Evolutionary conservation across 1,284 basidiomycete species (phyloP).

Genomic region (Sporisorium iseilematis-ciliati): DNA sequence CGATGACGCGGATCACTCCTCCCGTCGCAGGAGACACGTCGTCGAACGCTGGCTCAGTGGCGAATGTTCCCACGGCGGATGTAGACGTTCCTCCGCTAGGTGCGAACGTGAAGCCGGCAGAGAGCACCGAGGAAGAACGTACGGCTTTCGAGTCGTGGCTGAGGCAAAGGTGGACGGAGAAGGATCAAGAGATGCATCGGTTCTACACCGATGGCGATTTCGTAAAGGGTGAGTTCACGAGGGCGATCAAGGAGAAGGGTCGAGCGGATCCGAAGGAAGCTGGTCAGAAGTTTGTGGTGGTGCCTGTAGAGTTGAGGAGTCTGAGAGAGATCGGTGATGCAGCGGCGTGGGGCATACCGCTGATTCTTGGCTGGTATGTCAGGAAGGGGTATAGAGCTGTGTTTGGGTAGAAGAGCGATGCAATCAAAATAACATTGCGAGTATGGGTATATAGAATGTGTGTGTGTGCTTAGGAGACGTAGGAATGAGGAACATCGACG

Average conservation of each 20-base stretch:
- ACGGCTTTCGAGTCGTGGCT: constrained; percentile 86
- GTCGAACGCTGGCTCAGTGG: constrained; percentile 11
- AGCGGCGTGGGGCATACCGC: constrained; percentile 43
- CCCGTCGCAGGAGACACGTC: constrained; percentile 22
- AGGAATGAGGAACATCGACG: constrained; percentile 33
- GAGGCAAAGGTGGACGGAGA: constrained; percentile 81
- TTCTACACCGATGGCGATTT: constrained; percentile 73
- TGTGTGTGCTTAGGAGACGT: background rate
- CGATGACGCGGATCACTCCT: constrained; percentile 32
- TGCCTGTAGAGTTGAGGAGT: constrained; percentile 49
- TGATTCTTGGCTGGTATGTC: constrained; percentile 18
- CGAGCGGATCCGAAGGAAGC: constrained; percentile 10
- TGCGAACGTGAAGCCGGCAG: constrained; percentile 22
- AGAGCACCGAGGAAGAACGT: constrained; percentile 78
- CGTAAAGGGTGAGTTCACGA: constrained; percentile 42
- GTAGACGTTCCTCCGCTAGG: constrained; percentile 38
- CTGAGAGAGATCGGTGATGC: constrained; percentile 53
- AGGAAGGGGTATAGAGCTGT: constrained; percentile 26
- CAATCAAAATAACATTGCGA: background rate
- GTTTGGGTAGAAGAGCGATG: constrained; percentile 15
- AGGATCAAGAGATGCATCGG: constrained; percentile 80
- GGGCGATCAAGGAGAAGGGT: constrained; percentile 4
- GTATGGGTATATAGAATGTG: background rate
- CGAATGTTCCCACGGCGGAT: constrained; percentile 13
- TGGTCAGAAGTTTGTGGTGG: constrained; percentile 34